phyloP scores from a whole-genome alignment of 2,329 filamentous ascomycete species.

The Fusarium sp. region DNA sequence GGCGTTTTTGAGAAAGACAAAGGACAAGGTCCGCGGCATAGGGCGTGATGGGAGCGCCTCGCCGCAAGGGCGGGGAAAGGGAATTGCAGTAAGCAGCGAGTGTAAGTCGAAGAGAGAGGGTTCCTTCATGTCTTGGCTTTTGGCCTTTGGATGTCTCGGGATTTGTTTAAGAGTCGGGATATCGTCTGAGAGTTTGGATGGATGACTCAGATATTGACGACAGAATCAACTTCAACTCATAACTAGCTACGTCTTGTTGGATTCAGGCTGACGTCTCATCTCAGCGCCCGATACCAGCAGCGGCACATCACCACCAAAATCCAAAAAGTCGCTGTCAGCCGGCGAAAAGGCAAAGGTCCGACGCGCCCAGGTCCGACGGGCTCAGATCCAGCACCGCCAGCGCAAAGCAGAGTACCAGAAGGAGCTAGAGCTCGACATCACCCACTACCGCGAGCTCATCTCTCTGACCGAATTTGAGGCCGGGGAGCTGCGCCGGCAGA shows the following conservation, averaged over 20 bases:
- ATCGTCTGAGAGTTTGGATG: not conserved
- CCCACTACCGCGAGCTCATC: constrained; percentile 61
- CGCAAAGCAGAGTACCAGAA: constrained; percentile 68
- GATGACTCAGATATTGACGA: not conserved
- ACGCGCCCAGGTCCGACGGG: constrained; percentile 64
- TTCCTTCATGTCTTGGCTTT: not conserved
- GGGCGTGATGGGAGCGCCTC: constrained; percentile 21
- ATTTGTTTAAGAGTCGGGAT: not conserved
- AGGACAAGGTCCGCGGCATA: constrained; percentile 44
- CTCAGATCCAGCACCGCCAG: constrained; percentile 67
- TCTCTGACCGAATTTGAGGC: constrained; percentile 56
- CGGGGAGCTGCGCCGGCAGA: constrained; percentile 54
- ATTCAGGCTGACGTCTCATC: constrained; percentile 16
- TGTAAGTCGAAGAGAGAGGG: constrained; percentile 37
- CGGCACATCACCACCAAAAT: constrained; percentile 29
- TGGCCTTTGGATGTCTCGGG: not conserved
- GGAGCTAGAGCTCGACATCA: constrained; percentile 65
- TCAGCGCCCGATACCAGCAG: constrained; percentile 29
- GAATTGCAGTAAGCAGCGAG: constrained; percentile 34
- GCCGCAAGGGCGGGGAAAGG: constrained; percentile 16
- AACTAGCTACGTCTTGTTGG: not conserved
- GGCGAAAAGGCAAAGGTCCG: constrained; percentile 59
- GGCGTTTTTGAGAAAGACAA: constrained; percentile 60
- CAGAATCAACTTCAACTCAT: not conserved
- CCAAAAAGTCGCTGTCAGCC: constrained; percentile 34